Percentiles rank a stretch among this genome's conserved stretches.
Conservation (phyloP, 2,329 filamentous ascomycete genomes). For the Dactylellina leptospora region DNA sequence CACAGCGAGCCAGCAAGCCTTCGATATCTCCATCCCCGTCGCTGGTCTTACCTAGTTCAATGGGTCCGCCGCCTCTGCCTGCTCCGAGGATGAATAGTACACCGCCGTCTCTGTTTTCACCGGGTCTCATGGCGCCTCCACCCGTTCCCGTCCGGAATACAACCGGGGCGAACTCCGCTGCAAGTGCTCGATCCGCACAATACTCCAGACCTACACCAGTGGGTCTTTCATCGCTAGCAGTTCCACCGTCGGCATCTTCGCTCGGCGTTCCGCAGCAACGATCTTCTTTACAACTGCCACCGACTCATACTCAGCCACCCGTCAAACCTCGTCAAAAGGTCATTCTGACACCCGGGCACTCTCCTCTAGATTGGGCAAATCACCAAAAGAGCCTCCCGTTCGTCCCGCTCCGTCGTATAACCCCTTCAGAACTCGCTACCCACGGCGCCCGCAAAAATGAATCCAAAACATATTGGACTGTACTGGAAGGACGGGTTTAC, state of each 20-base stretch:
- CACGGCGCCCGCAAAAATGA: slow-evolving; percentile 84
- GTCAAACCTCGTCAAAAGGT: slow-evolving; percentile 71
- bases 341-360: slow-evolving; percentile 85
- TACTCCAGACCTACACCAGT: slow-evolving; percentile 13
- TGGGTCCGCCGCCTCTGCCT: slow-evolving; percentile 49
- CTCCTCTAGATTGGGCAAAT: slow-evolving; percentile 92
- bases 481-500: slow-evolving; percentile 88
- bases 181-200: slow-evolving; percentile 48
- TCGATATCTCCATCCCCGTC: slow-evolving; percentile 47
- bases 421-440: slow-evolving; percentile 78
- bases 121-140: slow-evolving; percentile 58
- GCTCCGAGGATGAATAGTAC: slow-evolving; percentile 27
- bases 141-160: slow-evolving; percentile 62
- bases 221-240: slow-evolving; percentile 8
- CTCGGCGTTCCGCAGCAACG: slow-evolving; percentile 26
- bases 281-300: slow-evolving; percentile 43
- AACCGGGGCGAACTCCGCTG: slow-evolving; percentile 48
- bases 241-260: slow-evolving; percentile 19
- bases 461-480: slow-evolving; percentile 76
- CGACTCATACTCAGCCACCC: slow-evolving; percentile 48
- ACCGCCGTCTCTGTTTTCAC: slow-evolving; percentile 53
- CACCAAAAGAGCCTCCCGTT: slow-evolving; percentile 61
- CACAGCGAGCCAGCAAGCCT: slow-evolving; percentile 63
- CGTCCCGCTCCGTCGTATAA: slow-evolving; percentile 67
- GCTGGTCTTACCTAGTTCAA: slow-evolving; percentile 43